Evolutionary conservation across 306 rosid genomes (phyloP), one percentile per base, ranked within the genome.

Genomic region (Nissolia schottii): DNA sequence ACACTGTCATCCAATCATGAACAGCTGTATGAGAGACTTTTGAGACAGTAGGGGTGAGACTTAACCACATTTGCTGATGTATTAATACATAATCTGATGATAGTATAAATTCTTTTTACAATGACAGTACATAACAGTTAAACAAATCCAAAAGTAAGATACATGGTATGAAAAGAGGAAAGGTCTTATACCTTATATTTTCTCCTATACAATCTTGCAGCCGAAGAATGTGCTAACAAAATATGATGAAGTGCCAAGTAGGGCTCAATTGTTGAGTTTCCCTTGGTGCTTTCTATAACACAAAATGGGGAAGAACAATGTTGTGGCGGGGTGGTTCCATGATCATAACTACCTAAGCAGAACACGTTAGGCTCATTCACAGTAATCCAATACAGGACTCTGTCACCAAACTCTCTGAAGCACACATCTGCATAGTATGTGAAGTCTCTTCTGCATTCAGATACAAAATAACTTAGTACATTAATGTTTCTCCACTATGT

Each of bases 351-450:
- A 15, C 75, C 81, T 0, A 37, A 0, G 0, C 41, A 40, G 20
- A 82, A 73, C 3, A 78, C 64, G 71, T 84, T 88, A 2, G 89
- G 76, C 67, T 86, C 91, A 15, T 86, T 86, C 71, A 86, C 51
- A 0, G 86, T 78, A 23, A 32, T 57, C 89, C 89, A 89, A 38
- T 84, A 63, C 19, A 7, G 31, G 3, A 89, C 89, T 15, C 81
- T 83, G 38, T 89, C 88, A 3, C 91, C 91, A 13, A 88, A 88
- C 64, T 80, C 87, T 75, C 81, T 58, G 32, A 82, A 88, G 64
- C 89, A 88, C 18, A 78, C 80, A 23, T 84, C 81, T 1, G 87
- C 89, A 16, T 82, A 86, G 2, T 45, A 56, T 16, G 77, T 84
- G 79, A 86, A 88, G 77, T 88, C 89, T 70, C 50, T 70, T 54